Percentiles rank a stretch among this genome's conserved stretches.
Conservation (phyloP, 2,329 filamentous ascomycete species). For the Penicillium sp. region DNA sequence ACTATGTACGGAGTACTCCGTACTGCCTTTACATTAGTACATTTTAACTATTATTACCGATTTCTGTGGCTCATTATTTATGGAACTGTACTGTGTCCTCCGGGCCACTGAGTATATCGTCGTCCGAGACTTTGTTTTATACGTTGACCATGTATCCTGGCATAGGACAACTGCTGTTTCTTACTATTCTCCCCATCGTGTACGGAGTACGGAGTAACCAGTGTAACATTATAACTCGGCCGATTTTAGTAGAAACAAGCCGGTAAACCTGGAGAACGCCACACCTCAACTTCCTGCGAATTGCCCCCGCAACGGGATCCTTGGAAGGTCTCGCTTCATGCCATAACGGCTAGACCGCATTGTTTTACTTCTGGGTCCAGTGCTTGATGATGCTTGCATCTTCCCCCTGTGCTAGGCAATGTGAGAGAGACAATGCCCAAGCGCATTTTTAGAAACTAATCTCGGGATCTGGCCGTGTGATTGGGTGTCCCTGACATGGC, state of each 20-base stretch:
- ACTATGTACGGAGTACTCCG: too few species aligned
- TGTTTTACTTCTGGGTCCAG: conserved; percentile 4
- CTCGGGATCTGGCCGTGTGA: neutral
- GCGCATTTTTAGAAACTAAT: neutral
- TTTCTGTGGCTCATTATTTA: conserved; percentile 5
- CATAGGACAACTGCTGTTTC: neutral
- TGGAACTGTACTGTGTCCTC: conserved; percentile 3
- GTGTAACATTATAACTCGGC: neutral
- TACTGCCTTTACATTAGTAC: neutral
- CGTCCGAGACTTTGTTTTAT: neutral
- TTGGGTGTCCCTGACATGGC: conserved; percentile 4
- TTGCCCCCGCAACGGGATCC: conserved; percentile 10
- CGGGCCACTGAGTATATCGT: conserved; percentile 4
- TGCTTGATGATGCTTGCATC: conserved; percentile 16
- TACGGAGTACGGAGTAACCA: neutral
- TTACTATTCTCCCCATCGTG: neutral
- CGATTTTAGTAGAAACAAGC: neutral
- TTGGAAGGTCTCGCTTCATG: conserved; percentile 7
- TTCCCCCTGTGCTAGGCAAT: conserved; percentile 6
- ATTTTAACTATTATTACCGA: neutral
- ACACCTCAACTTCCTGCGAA: neutral
- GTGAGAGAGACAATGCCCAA: neutral
- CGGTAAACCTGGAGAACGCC: neutral
- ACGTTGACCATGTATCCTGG: neutral
- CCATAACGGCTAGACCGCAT: conserved; percentile 8